A percentile compares a stretch with the other conserved stretches of the same genome.
These are phyloP conservation scores for Solanum aculeatissimum DNA, from an alignment of 305 asterid genomes.

Conservation along the genomic window DNA sequence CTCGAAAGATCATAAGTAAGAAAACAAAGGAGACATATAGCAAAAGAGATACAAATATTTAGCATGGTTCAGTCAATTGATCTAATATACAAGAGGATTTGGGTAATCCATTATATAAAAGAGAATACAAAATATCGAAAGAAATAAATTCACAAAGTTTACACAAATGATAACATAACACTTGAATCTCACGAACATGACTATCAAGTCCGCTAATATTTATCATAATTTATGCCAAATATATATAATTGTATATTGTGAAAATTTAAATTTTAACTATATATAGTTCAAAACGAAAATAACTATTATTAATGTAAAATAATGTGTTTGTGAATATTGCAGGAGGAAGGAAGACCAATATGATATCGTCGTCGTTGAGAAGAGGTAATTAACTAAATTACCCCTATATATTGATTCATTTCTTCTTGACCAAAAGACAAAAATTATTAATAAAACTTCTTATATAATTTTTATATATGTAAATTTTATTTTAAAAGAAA, in stretches of 20 bases:
- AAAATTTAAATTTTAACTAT: not conserved
- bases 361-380: slow-evolving; percentile 24
- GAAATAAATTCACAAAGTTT: not conserved
- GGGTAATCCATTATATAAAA: not conserved
- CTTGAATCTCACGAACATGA: not conserved
- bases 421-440: not conserved
- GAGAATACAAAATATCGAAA: not conserved
- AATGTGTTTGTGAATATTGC: slow-evolving; percentile 7
- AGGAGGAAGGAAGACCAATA: slow-evolving; percentile 55
- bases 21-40: not conserved
- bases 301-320: not conserved
- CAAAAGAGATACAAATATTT: not conserved
- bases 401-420: not conserved
- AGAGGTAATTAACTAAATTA: slow-evolving; percentile 12
- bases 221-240: not conserved
- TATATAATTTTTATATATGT: not conserved
- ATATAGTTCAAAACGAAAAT: not conserved
- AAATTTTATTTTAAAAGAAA: not conserved
- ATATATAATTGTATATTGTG: not conserved
- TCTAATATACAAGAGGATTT: not conserved
- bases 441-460: not conserved
- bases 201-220: not conserved
- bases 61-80: not conserved
- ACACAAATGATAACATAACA: not conserved
- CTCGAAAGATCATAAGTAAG: not conserved